These are phyloP conservation scores for Juncus inflexus DNA, from an alignment of 176 grass and related monocot species.

Conservation along the genomic window DNA sequence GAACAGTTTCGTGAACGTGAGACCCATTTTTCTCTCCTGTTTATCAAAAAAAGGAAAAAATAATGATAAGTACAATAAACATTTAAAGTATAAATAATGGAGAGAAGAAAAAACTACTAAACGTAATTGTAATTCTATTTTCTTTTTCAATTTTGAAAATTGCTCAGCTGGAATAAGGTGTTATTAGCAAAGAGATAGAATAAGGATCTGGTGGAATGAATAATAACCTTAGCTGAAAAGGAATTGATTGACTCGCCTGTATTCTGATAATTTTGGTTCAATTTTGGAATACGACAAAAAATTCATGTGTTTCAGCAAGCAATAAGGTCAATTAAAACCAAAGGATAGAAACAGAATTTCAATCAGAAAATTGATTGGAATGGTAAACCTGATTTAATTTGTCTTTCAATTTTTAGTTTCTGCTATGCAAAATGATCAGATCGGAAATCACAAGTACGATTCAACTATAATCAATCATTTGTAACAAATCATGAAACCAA, in stretches of 20 bases:
- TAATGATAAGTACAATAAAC: constrained; percentile 5
- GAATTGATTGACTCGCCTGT: too few species aligned
- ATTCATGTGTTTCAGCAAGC: background rate
- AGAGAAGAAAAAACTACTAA: background rate
- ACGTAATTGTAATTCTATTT: background rate
- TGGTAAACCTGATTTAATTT: background rate
- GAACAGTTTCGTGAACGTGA: constrained; percentile 26
- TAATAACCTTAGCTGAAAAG: too few species aligned
- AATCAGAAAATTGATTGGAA: background rate
- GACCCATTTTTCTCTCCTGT: constrained; percentile 26
- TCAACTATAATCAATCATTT: background rate
- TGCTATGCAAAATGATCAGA: background rate
- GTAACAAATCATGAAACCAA: background rate
- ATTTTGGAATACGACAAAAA: background rate
- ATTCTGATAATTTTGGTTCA: background rate
- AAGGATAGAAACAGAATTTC: background rate
- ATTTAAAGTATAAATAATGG: too few species aligned
- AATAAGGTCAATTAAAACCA: background rate
- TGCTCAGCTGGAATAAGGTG: background rate
- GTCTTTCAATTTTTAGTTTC: background rate
- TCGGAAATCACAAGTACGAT: background rate
- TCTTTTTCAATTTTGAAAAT: background rate
- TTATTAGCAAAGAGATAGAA: background rate
- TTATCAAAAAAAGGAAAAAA: background rate
- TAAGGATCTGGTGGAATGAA: too few species aligned